Base-by-base conservation (phyloP, 257 asterid species). In the Salvia rosmarinus region DNA sequence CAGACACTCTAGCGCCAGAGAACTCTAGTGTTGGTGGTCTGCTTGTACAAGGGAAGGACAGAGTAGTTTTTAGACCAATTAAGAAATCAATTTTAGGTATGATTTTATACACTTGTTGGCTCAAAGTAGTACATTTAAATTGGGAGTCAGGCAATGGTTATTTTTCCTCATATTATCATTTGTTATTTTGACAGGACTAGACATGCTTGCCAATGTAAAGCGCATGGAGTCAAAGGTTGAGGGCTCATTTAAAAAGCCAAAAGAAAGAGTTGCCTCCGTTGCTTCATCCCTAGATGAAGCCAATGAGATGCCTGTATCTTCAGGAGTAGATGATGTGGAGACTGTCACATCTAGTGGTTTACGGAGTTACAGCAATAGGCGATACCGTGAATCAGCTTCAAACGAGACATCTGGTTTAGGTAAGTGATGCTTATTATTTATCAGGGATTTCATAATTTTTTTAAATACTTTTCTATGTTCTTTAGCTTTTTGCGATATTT, bases 41-140 rank as follows among this genome's bases (percentile, higher is more conserved):
- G 75, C 70, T 76, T 50, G 71, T 84, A 56, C 86, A 89, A 4
- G 96, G 86, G 50, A 87, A 82, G 83, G 96, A 88, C 59, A 78
- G 88, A 78, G 82, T 93, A 7, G 79, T 87, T 44, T 93, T 86
- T 74, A 79, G 85, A 76, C 64, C 85, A 0, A 96, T 88, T 79
- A 78, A 85, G 68, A 93, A 87, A 84, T 93, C 97, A 1, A 78
- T 77, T 66, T 66, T 90, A 79, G 98, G 98, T 90, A 83, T 60
- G 79, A 20, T 35, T 61, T 78, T 43, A 20, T 62, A 10, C 64
- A 39, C 11, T 39, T 39, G 11, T 39, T 39, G 44, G 3, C 12
- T 71, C 74, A 10, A 59, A 32, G 6, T 51, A 59, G 61, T 25
- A 21, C 20, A 57, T 35, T 60, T 61, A 17, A 49, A 69, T 12